Conservation (phyloP, 495 filamentous ascomycete genomes). For the Beverwykella pulmonaria region DNA sequence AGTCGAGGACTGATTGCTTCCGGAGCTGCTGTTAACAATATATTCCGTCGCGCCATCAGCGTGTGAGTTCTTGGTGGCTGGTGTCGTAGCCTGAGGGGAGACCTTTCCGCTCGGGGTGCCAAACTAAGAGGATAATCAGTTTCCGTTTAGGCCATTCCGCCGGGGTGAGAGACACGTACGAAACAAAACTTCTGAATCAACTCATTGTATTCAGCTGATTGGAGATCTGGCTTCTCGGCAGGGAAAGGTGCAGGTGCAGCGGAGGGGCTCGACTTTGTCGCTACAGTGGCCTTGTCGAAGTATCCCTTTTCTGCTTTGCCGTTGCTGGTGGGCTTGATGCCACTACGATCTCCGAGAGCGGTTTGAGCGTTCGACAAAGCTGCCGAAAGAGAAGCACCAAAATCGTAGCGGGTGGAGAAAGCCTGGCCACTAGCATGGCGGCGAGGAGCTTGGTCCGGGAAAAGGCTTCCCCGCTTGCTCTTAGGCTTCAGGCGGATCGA, state of each 20-base stretch:
- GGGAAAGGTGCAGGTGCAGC: conserved; percentile 46
- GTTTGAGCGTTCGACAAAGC: conserved; percentile 73
- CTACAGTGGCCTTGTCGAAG: conserved; percentile 39
- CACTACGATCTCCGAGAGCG: conserved; percentile 52
- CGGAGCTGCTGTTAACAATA: conserved; percentile 22
- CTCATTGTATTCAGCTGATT: conserved; percentile 88
- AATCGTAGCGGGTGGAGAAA: conserved; percentile 92
- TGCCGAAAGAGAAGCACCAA: conserved; percentile 80
- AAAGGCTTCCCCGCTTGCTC: conserved; percentile 37
- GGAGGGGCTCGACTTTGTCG: conserved; percentile 25
- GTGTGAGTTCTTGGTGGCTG: conserved; percentile 25
- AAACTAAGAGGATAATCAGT: conserved; percentile 46
- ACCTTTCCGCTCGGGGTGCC: conserved; percentile 41
- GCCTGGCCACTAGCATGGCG: conserved; percentile 69
- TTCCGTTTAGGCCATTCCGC: conserved; percentile 27
- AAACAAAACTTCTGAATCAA: conserved; percentile 98
- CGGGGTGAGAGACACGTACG: conserved; percentile 66
- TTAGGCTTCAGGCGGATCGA: conserved; percentile 49
- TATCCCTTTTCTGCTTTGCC: conserved; percentile 27
- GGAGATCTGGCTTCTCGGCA: conserved; percentile 63
- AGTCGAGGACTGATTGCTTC: conserved; percentile 38
- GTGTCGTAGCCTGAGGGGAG: conserved; percentile 32
- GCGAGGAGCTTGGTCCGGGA: conserved; percentile 50
- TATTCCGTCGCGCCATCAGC: conserved; percentile 39
- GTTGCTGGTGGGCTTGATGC: conserved; percentile 40